A percentile compares a stretch with the other conserved stretches of the same genome.
phyloP scores from a whole-genome alignment of 108 stramenopile genomes.

The Cyclostephanos invisitatus region DNA sequence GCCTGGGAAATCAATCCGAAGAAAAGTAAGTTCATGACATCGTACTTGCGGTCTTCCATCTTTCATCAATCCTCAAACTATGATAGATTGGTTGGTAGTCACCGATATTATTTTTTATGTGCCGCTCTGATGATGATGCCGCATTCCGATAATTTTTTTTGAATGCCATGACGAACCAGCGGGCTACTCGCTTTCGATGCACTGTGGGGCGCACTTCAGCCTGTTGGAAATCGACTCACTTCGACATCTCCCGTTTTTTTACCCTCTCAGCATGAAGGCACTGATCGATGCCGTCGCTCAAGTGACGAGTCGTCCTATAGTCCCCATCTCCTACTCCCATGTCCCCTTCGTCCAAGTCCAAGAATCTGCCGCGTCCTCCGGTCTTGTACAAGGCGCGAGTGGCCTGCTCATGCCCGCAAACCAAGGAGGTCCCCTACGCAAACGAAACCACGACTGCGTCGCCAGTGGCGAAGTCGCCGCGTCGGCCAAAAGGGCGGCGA shows the following conservation, averaged over 20 bases:
- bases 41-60: no score
- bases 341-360: not conserved
- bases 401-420: not conserved
- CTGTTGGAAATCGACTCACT: not conserved
- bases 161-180: no score
- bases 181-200: not conserved
- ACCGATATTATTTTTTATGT: no score
- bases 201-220: not conserved
- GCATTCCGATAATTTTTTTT: no score
- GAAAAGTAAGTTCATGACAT: not conserved
- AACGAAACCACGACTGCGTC: conserved; percentile 19
- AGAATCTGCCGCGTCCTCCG: not conserved
- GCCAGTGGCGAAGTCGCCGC: not conserved
- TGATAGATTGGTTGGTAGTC: no score
- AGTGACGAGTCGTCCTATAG: conserved; percentile 9
- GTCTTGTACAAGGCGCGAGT: not conserved
- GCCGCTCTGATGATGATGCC: no score
- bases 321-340: not conserved
- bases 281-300: conserved; percentile 27
- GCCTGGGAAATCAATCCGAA: not conserved
- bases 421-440: conserved; percentile 11
- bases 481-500: conserved; percentile 10
- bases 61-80: no score
- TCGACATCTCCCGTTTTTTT: not conserved
- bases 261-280: conserved; percentile 20